Base-by-base conservation (phyloP, 2,329 filamentous ascomycete genomes). In the Emericellopsis atlantica region DNA sequence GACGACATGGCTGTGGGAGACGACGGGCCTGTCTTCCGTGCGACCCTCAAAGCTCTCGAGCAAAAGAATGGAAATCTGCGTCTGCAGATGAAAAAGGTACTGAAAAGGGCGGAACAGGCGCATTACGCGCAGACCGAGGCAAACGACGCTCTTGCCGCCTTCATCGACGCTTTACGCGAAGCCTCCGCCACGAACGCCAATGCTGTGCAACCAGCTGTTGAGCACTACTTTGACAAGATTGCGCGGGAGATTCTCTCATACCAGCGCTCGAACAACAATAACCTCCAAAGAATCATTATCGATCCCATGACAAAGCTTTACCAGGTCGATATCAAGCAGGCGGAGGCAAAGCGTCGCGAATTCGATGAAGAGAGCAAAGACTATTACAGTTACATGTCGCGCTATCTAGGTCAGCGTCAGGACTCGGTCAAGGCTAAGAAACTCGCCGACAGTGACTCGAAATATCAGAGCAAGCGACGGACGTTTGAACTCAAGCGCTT, bases 301-400 rank as follows among this genome's bases (percentile, higher is more conserved):
- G 92, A 98, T 35, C 93, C 93, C 1, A 75, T 98, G 49, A 81
- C 76, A 48, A 94, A 87, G 61, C 68, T 98, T 12, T 98, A 98
- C 61, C 87, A 87, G 45, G 73, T 90, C 48, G 93, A 98, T 54
- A 96, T 98, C 66, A 98, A 98, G 61, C 88, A 95, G 59, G 93
- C 90, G 22, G 92, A 98, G 55, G 73, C 84, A 33, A 98, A 98
- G 67, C 94, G 92, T 63, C 87, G 92, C 49, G 92, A 96, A 51
- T 98, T 98, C 52, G 92, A 98, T 48, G 92, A 98, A 54, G 92
- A 98, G 59, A 96, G 90, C 66, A 92, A 94, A 58, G 92, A 98
- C 57, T 98, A 95, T 63, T 98, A 98, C 62, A 81, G 84, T 46
- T 98, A 95, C 56, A 85, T 96, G 39, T 84, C 88, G 46, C 80